phyloP scores from a whole-genome alignment of 176 grass and related monocot genomes.

The Bonia amplexicaulis region DNA sequence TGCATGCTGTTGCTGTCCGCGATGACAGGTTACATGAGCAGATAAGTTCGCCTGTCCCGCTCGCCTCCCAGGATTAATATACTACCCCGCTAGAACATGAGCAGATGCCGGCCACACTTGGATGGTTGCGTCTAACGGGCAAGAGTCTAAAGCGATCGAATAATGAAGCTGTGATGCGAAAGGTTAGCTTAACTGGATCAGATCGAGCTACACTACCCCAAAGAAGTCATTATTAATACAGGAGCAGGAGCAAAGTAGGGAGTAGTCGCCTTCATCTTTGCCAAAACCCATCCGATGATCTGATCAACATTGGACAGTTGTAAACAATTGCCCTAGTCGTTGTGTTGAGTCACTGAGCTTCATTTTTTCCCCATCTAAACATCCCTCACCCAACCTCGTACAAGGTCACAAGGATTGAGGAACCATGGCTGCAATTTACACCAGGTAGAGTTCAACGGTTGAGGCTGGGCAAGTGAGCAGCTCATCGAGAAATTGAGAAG shows the following conservation, averaged over 20 bases:
- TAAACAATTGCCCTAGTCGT: no score
- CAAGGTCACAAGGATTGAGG: neutral
- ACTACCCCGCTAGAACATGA: neutral
- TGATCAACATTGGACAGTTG: neutral
- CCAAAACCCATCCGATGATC: neutral
- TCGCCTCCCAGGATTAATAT: neutral
- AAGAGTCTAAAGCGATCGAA: neutral
- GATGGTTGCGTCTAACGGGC: neutral
- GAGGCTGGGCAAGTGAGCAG: neutral
- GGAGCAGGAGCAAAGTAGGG: neutral
- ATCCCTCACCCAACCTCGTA: neutral
- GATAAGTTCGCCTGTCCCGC: neutral
- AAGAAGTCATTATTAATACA: neutral
- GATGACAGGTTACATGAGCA: neutral
- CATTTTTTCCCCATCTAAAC: neutral
- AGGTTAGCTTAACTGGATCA: neutral
- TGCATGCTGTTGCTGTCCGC: neutral
- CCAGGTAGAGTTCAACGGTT: neutral
- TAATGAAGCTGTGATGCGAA: neutral
- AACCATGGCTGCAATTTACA: neutral
- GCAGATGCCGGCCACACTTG: neutral
- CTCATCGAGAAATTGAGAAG: neutral
- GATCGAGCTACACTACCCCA: neutral
- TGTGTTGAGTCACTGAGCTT: neutral
- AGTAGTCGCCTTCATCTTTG: neutral